Evolutionary conservation across 83 land plant genomes (phyloP), one percentile per base, ranked within the genome.

Genomic region (Larix sibirica): DNA sequence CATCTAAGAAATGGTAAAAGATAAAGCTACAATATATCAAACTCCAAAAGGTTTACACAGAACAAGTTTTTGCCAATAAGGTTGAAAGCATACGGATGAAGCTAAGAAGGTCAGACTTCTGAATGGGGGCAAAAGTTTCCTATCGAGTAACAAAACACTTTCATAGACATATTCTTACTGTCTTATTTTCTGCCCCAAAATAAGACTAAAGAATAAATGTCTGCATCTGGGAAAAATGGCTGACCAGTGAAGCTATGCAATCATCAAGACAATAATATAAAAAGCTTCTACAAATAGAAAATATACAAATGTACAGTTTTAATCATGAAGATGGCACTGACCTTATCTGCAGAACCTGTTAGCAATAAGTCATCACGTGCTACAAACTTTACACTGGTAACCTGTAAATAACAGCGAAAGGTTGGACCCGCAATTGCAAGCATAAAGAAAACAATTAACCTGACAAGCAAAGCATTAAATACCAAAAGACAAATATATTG

Each of bases 261-360:
- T 69, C 33, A 69, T 17, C 2, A 36, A 69, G 6, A 69, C 36
- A 24, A 9, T 69, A n/a, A 33, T 4, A 36, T 69, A 33, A 38
- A 70, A 40, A n/a, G 12, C 16, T 21, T n/a, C 3, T n/a, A 24
- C 13, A 13, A 54, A 54, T 63, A 74, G 80, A 50, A 83, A 40
- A 62, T 17, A 79, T 50, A n/a, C 66, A 31, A 6, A 56, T 23
- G 42, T 50, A 13, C 8, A 38, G 21, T 12, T 42, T 42, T 40
- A 40, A 56, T 73, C 24, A 18, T n/a, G 4, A 73, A 42, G 10
- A 58, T 13, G 17, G 3, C 62, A 58, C 81, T 38, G 36, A 94
- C 99, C 99, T 94, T 98, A 82, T 98, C 99, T 63, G 90, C 93
- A 21, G 99, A 98, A 50, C 95, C 95, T 82, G 97, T 94, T 21